phyloP scores from a whole-genome alignment of 2,329 filamentous ascomycete species.

The Aspergillus tubingensis region DNA sequence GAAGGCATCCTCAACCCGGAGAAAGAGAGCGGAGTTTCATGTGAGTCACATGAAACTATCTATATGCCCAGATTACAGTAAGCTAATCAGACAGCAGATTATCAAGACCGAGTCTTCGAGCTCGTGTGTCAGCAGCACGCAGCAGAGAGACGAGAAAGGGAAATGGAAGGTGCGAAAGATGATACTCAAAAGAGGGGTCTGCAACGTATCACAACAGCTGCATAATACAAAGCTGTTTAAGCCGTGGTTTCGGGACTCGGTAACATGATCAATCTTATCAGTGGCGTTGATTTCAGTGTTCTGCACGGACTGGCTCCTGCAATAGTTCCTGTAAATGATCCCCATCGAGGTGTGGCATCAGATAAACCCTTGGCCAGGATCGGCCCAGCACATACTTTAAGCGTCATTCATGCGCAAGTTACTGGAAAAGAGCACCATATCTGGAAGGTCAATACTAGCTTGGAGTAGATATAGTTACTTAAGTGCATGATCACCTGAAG shows the following conservation, averaged over 20 bases:
- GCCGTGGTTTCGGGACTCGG: neutral
- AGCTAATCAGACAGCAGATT: conserved; percentile 35
- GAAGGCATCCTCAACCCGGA: conserved; percentile 58
- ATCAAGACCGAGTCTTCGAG: conserved; percentile 50
- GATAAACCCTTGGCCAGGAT: neutral
- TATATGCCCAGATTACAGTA: conserved; percentile 5
- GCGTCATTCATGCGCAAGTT: neutral
- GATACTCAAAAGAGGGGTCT: conserved; percentile 10
- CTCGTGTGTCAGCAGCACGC: conserved; percentile 48
- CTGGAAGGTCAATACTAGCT: conserved; percentile 12
- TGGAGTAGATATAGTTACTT: neutral
- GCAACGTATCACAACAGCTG: conserved; percentile 6
- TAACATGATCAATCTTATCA: neutral
- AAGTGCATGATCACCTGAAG: neutral
- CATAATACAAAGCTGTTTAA: neutral
- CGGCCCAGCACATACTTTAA: neutral
- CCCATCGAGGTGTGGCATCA: neutral
- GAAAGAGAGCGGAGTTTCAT: conserved; percentile 58
- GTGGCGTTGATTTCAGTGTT: neutral
- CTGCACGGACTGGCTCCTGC: neutral
- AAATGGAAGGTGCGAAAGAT: conserved; percentile 4
- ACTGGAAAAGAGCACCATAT: conserved; percentile 22
- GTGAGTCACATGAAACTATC: conserved; percentile 31
- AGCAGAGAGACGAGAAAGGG: conserved; percentile 30
- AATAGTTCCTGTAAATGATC: neutral